A percentile compares a stretch with the other conserved stretches of the same genome.
These are phyloP conservation scores for Teratosphaeria zuluensis DNA, from an alignment of 2,329 filamentous ascomycete species.

Conservation along the genomic window DNA sequence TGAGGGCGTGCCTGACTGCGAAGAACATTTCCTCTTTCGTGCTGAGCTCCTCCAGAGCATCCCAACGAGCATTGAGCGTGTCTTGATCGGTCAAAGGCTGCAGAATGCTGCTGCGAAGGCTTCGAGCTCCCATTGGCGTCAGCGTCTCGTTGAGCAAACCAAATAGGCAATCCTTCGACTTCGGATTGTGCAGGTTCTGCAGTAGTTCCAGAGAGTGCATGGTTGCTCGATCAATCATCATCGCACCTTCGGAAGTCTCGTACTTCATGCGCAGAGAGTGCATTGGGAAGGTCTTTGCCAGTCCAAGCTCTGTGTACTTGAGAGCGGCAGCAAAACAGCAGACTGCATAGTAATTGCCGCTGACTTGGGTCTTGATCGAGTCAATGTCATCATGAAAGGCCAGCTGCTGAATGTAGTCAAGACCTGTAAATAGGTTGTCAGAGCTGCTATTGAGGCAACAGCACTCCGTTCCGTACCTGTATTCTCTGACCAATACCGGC, in stretches of 20 bases:
- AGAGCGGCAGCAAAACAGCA: slow-evolving; percentile 83
- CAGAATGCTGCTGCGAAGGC: slow-evolving; percentile 75
- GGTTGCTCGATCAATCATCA: slow-evolving; percentile 90
- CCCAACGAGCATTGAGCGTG: slow-evolving; percentile 63
- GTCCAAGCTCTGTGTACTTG: slow-evolving; percentile 66
- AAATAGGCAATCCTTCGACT: slow-evolving; percentile 73
- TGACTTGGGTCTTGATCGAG: slow-evolving; percentile 66
- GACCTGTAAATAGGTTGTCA: slow-evolving; percentile 34
- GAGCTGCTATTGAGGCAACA: not conserved
- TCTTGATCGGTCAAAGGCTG: slow-evolving; percentile 70
- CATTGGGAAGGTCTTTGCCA: slow-evolving; percentile 59
- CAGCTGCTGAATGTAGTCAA: slow-evolving; percentile 69
- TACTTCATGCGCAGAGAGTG: slow-evolving; percentile 81
- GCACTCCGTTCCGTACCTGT: slow-evolving; percentile 19
- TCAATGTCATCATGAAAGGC: slow-evolving; percentile 73
- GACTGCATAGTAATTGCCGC: slow-evolving; percentile 77
- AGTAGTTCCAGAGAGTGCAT: slow-evolving; percentile 82
- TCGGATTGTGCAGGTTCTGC: slow-evolving; percentile 69
- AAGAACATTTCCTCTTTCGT: slow-evolving; percentile 79
- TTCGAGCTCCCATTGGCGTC: slow-evolving; percentile 79
- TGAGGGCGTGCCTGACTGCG: slow-evolving; percentile 64
- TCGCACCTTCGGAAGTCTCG: slow-evolving; percentile 78
- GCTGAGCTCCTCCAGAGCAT: slow-evolving; percentile 74
- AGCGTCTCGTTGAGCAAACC: slow-evolving; percentile 75
- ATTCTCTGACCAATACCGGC: slow-evolving; percentile 74